Base-by-base conservation (phyloP, 1,284 basidiomycete species). In the Cryptococcus neoformans region DNA sequence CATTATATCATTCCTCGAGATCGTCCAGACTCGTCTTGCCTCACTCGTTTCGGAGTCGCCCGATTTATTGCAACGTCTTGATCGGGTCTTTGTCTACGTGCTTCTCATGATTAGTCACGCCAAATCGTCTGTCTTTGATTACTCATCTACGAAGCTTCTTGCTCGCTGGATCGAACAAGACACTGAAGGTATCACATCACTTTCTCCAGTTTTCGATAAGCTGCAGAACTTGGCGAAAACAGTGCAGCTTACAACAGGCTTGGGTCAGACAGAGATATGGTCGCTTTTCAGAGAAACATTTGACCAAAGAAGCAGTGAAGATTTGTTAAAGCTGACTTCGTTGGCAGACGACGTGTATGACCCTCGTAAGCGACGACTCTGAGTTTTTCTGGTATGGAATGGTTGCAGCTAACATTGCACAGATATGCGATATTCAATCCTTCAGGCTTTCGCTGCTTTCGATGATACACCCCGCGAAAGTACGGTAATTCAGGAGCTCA, bases 231-330 rank as follows among this genome's bases (percentile, higher is more conserved):
- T 79, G 6, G 67, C 67, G 1, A 64, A 69, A 45, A 64, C 73
- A 2, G 69, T 76, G 14, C 60, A 62, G n/a, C 54, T 79, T 57
- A 74, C 70, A 4, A 62, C 69, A 10, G 79, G 80, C 44, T 62
- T 76, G 14, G 77, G 76, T 7, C 78, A 81, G 67, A 62, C 73
- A 3, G 63, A 73, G 17, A 68, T 81, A 12, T 81, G 80, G 80
- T 83, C 58, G 2, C 56, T 73, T 7, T 75, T 76, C 66, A 60
- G 73, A 21, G 55, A 66, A 10, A 53, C 56, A 5, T 6, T n/a
- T 10, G 7, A 17, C 4, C 14, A 12, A 12, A 3, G 16, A 41
- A 41, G 16, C 16, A 11, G 16, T 12, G 16, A 41, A 2, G 54
- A 55, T 6, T 35, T 51, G 6, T 10, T n/a, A 21, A 45, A 50